Conservation (phyloP, 176 grass and related monocot species). For the Triticum monococcum region DNA sequence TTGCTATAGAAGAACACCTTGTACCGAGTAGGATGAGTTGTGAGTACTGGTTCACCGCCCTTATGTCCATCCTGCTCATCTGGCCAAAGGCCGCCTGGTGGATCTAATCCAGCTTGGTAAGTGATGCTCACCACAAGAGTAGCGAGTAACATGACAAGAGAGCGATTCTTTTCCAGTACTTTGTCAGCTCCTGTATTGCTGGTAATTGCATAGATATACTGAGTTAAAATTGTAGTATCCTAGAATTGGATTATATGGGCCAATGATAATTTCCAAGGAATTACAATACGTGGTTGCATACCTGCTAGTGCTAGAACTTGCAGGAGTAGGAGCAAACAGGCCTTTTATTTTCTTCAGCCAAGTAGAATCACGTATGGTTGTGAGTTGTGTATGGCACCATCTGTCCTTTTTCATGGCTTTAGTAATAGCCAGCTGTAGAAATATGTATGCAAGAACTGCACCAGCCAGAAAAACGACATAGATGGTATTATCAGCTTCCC, state of each 20-base stretch:
- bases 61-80: not conserved
- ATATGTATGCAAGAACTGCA: not conserved
- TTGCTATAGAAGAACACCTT: constrained; percentile 41
- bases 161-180: not conserved
- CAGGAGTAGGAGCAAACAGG: no score
- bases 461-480: not conserved
- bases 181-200: not conserved
- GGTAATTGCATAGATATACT: no score
- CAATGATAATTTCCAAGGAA: no score
- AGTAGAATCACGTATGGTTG: no score
- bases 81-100: constrained; percentile 39
- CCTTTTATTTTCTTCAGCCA: no score
- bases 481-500: not conserved
- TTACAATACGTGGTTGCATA: no score
- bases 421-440: not conserved
- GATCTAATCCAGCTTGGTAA: constrained; percentile 36
- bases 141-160: constrained; percentile 22
- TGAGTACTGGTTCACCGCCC: constrained; percentile 7
- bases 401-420: no score
- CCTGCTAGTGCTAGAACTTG: no score
- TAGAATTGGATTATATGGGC: no score
- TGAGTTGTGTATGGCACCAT: no score
- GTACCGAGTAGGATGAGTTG: constrained; percentile 1
- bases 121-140: constrained; percentile 34
- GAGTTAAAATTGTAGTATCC: no score